A percentile compares a stretch with the other conserved stretches of the same genome.
phyloP scores from a whole-genome alignment of 768 basidiomycete genomes.

The Tricholoma terreum region DNA sequence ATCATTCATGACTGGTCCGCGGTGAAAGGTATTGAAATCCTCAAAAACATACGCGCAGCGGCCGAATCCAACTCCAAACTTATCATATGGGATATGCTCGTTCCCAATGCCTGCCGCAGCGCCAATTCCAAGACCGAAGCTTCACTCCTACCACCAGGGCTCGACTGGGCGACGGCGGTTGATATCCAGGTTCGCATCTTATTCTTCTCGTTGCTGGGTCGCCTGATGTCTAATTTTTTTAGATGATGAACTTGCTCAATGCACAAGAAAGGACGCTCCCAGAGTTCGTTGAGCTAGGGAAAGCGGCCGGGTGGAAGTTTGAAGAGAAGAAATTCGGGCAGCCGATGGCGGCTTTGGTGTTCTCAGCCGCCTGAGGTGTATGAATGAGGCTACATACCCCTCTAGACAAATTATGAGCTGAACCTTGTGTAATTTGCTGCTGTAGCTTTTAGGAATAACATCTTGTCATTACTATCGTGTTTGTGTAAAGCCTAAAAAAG shows the following conservation, averaged over 20 bases:
- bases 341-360: slow-evolving; percentile 4
- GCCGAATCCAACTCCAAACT: slow-evolving; percentile 21
- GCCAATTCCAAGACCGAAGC: not conserved
- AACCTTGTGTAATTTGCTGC: not conserved
- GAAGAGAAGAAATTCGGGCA: slow-evolving; percentile 5
- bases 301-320: slow-evolving; percentile 26
- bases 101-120: slow-evolving; percentile 13
- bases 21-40: slow-evolving; percentile 20
- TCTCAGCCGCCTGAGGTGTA: slow-evolving; percentile 6
- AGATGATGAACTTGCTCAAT: slow-evolving; percentile 29
- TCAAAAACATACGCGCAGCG: slow-evolving; percentile 21
- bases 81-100: slow-evolving; percentile 23
- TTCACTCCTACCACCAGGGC: slow-evolving; percentile 25
- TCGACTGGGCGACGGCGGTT: slow-evolving; percentile 12
- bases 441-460: too few relatives aligned
- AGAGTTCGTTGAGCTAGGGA: slow-evolving; percentile 21
- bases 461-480: too few relatives aligned
- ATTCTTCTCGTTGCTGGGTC: not conserved
- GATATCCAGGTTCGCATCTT: slow-evolving; percentile 24
- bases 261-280: slow-evolving; percentile 29
- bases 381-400: not conserved
- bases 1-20: slow-evolving; percentile 33
- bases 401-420: not conserved
- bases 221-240: not conserved
- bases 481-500: too few relatives aligned